Base-by-base conservation (phyloP, 2,329 filamentous ascomycete species). In the Penicillium sp. region DNA sequence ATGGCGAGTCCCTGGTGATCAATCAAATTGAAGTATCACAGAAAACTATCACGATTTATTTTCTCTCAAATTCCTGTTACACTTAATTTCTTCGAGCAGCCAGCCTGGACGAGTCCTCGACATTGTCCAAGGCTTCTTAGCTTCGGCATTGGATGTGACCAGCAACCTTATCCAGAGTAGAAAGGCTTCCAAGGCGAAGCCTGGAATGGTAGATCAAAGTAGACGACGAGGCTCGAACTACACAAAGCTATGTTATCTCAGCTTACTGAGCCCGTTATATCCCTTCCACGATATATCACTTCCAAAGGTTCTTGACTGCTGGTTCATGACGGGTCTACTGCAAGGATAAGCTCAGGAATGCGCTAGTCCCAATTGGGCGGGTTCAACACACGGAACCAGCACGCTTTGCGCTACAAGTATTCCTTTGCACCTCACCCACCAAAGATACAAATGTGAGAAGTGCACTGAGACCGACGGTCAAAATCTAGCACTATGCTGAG, bases 401-500 rank as follows among this genome's bases (percentile, higher is more conserved):
- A 24, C 55, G 33, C 43, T 36, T 41, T 47, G 41, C 35, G 24
- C 24, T 27, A 31, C 27, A n/a, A 19, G n/a, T n/a, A 24, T 47
- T 39, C 24, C 24, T 18, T 33, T 46, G 24, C 33, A 35, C 33
- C 18, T 40, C 43, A 37, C 10, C 27, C n/a, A 24, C 14, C n/a
- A 22, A 50, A n/a, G 31, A 49, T 35, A 19, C 39, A 18, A n/a
- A n/a, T 35, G 27, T 35, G 18, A 27, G 7, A 5, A 10, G 7
- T n/a, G 18, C 22, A 10, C 3, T 7, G 19, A 22, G 16, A 24
- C 11, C 13, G 27, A 33, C 13, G 3, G 11, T 40, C 22, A 6
- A 9, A 39, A 50, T 55, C 27, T 51, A 27, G 52, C 44, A 63
- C 27, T 9, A 75, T 75, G 72, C 56, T 74, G 18, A 65, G 64